Conservation (phyloP, 768 basidiomycete genomes). For the Cystobasidium ongulense region DNA sequence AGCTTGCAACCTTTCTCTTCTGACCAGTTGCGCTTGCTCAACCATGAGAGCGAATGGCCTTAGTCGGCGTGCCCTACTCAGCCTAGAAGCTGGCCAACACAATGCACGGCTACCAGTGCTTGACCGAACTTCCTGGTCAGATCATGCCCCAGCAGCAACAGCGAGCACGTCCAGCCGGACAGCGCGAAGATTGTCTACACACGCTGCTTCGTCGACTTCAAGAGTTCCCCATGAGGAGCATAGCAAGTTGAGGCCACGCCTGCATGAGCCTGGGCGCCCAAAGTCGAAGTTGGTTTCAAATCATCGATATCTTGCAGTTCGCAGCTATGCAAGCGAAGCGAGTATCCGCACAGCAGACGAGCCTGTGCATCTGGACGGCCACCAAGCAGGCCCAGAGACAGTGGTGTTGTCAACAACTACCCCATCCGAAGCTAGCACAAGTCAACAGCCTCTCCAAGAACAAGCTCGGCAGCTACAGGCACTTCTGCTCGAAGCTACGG, state of each 20-base stretch:
- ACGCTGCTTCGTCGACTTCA: not conserved
- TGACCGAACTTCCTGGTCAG: not conserved
- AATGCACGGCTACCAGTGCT: not conserved
- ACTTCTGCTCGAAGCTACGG: conserved; percentile 1
- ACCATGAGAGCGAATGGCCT: not conserved
- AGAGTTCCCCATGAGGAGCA: not conserved
- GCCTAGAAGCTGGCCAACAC: not conserved
- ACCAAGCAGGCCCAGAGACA: not conserved
- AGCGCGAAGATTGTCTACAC: not conserved
- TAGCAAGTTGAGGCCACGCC: not conserved
- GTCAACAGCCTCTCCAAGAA: not conserved
- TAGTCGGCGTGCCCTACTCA: not conserved
- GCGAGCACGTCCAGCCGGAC: too few relatives aligned
- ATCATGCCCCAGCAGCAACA: too few relatives aligned
- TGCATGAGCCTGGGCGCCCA: not conserved
- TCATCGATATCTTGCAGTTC: not conserved
- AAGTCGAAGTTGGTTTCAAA: not conserved
- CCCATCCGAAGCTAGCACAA: not conserved
- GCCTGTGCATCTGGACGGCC: not conserved
- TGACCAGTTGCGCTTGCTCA: not conserved
- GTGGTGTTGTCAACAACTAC: not conserved
- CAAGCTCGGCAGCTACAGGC: not conserved
- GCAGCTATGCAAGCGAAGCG: not conserved
- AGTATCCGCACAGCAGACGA: not conserved
- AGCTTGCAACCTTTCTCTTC: not conserved